Percentiles rank a stretch among this genome's conserved stretches.
These are phyloP conservation scores for Hypoxylon sp. DNA, from an alignment of 2,329 filamentous ascomycete genomes.

Conservation along the genomic window DNA sequence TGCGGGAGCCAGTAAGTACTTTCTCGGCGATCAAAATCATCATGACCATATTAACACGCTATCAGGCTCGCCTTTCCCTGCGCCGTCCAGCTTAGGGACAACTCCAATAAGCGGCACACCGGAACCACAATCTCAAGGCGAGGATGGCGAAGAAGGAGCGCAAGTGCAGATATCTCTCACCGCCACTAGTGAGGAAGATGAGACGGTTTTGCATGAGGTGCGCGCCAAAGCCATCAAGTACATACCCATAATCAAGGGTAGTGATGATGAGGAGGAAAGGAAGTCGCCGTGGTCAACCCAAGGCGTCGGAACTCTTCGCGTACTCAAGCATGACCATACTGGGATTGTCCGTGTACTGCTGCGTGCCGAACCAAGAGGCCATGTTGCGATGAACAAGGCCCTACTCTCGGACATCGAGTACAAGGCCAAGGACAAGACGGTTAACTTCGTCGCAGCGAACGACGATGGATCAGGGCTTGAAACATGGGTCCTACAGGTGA, in stretches of 20 bases:
- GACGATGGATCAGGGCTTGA: constrained; percentile 73
- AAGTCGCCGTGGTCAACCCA: constrained; percentile 76
- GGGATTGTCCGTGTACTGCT: constrained; percentile 77
- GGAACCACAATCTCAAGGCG: constrained; percentile 66
- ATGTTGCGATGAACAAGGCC: constrained; percentile 79
- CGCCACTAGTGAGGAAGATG: constrained; percentile 79
- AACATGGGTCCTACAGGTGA: constrained; percentile 80
- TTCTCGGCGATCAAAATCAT: constrained; percentile 1
- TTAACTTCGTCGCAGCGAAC: constrained; percentile 71
- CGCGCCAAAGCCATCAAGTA: constrained; percentile 79
- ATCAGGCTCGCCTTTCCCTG: constrained; percentile 62
- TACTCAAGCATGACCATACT: constrained; percentile 81
- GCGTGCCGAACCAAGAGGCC: constrained; percentile 81
- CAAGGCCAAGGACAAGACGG: constrained; percentile 71
- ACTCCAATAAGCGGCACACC: constrained; percentile 72
- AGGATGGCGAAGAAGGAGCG: constrained; percentile 66
- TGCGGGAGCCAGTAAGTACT: constrained; percentile 61
- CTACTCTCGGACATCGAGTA: constrained; percentile 75
- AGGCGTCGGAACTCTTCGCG: constrained; percentile 78
- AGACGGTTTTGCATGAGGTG: constrained; percentile 78
- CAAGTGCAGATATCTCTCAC: constrained; percentile 81
- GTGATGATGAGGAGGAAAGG: constrained; percentile 64
- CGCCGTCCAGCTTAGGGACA: constrained; percentile 72
- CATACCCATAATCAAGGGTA: constrained; percentile 61
- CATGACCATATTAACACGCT: constrained; percentile 30